Evolutionary conservation across 2,329 filamentous ascomycete genomes (phyloP).

Genomic region (Zymoseptoria pseudotritici): DNA sequence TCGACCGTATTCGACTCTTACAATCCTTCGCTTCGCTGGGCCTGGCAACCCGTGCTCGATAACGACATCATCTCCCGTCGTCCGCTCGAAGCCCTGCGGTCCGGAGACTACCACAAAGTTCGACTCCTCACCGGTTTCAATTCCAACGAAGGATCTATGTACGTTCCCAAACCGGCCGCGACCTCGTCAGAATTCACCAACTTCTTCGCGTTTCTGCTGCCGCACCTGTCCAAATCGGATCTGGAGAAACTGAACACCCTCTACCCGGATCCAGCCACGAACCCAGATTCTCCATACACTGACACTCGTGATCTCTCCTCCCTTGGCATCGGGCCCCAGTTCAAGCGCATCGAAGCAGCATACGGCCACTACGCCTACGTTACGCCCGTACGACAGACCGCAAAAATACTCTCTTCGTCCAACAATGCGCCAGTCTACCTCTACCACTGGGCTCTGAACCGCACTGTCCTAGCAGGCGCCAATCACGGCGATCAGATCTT

Average conservation of each 20-base stretch:
- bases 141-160: constrained; percentile 60
- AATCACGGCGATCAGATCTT: constrained; percentile 31
- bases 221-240: constrained; percentile 46
- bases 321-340: constrained; percentile 46
- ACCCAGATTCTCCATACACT: constrained; percentile 36
- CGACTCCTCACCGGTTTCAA: constrained; percentile 64
- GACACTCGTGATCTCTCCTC: constrained; percentile 23
- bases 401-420: constrained; percentile 34
- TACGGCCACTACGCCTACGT: constrained; percentile 61
- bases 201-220: constrained; percentile 58
- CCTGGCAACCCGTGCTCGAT: constrained; percentile 65
- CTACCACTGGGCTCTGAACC: constrained; percentile 55
- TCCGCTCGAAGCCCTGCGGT: constrained; percentile 54
- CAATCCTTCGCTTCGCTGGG: constrained; percentile 42
- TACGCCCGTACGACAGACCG: constrained; percentile 55
- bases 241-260: constrained; percentile 49
- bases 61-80: constrained; percentile 50
- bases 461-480: constrained; percentile 25
- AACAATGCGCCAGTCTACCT: constrained; percentile 41
- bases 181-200: constrained; percentile 46
- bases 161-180: constrained; percentile 48
- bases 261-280: constrained; percentile 53
- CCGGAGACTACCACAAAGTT: constrained; percentile 47
- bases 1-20: constrained; percentile 39
- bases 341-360: constrained; percentile 50